Evolutionary conservation across 805 yeast species (phyloP), one percentile per base, ranked within the genome.

Genomic region (Scheffersomyces stipitis): DNA sequence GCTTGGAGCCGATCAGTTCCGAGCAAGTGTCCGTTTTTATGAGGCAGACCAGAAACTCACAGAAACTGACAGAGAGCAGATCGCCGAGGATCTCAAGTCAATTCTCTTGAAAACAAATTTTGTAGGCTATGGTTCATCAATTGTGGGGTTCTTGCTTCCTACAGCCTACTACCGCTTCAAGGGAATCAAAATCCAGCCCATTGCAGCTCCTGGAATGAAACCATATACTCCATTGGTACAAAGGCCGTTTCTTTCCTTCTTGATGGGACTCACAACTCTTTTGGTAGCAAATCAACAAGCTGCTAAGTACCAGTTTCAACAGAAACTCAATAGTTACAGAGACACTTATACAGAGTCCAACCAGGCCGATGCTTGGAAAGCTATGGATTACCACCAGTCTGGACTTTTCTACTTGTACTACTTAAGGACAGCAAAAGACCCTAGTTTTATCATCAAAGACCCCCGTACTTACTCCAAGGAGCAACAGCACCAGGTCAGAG

Each of bases 21-120:
- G 64, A 20, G 66, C 68, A n/a, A 54, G 62, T 37, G 60, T 67
- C 27, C 40, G 52, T 15, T 69, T 69, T 41, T 68, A 66, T 43
- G 67, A 68, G 41, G 72, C 71, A 3, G 74, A 69, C 45, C 62
- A 56, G 23, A 39, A 49, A 20, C 52, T 69, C 32, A 51, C 49
- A n/a, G 36, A 42, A 1, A 44, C 54, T 4, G 74, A 69, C 40
- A 48, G 74, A 24, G 37, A 33, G 3, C 50, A 51, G 13, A 41
- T 69, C 26, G 53, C 67, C 2, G 37, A 51, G 10, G 70, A 64
- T 34, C 52, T 69, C 38, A 48, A 54, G 23, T 9, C 40, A 12
- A 45, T 64, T 12, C 51, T 58, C 4, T 37, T 54, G 13, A 44
- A 42, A 26, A 44, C 67, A 4, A 51, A 56, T 18, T 37, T 52